phyloP scores from a whole-genome alignment of 2,329 filamentous ascomycete genomes.

The Microdochium trichocladiopsis region DNA sequence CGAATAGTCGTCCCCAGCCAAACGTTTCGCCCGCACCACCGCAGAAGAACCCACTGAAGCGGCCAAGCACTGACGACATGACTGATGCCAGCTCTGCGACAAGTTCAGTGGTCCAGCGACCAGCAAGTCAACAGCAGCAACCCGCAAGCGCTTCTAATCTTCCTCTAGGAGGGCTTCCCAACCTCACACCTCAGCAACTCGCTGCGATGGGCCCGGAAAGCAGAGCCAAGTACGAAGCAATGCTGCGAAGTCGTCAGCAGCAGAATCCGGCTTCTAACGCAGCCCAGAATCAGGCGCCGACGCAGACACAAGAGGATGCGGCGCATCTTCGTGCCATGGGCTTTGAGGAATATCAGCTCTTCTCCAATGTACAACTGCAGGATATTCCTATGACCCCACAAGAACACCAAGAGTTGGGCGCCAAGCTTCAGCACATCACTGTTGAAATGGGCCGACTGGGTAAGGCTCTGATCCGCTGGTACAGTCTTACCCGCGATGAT shows the following conservation, averaged over 20 bases:
- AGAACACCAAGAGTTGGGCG: constrained; percentile 33
- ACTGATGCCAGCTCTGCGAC: constrained; percentile 14
- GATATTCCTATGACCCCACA: constrained; percentile 40
- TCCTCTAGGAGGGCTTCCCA: not conserved
- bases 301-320: constrained; percentile 28
- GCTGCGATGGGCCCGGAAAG: constrained; percentile 37
- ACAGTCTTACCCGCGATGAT: constrained; percentile 39
- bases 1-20: constrained; percentile 27
- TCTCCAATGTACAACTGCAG: constrained; percentile 28
- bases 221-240: constrained; percentile 33
- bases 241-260: constrained; percentile 17
- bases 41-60: constrained; percentile 40
- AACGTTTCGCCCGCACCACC: constrained; percentile 29
- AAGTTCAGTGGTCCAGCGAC: constrained; percentile 17
- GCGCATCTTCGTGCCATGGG: constrained; percentile 20
- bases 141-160: constrained; percentile 14
- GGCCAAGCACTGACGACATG: constrained; percentile 38
- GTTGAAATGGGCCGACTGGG: constrained; percentile 36
- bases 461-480: constrained; percentile 39
- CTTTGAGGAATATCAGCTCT: constrained; percentile 24
- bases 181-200: constrained; percentile 27
- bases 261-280: not conserved
- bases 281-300: not conserved
- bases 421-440: constrained; percentile 33
- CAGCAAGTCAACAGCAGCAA: constrained; percentile 17